phyloP scores from a whole-genome alignment of 169 alveolate species.

The Eimeria maxima region DNA sequence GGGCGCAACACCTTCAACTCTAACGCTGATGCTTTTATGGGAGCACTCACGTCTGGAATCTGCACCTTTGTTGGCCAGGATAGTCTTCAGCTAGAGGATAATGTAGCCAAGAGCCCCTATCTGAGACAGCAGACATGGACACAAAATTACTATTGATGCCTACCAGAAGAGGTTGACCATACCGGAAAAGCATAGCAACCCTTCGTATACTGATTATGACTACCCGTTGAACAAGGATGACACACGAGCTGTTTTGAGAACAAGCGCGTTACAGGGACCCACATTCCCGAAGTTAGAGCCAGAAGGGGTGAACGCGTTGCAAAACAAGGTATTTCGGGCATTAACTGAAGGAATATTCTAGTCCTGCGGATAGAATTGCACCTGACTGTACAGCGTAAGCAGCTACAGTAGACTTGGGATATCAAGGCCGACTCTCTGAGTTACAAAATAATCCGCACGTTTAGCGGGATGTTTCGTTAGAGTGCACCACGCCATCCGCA shows the following conservation, averaged over 20 bases:
- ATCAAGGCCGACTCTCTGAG: neutral
- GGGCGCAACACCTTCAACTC: neutral
- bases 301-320: neutral
- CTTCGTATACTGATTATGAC: neutral
- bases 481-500: neutral
- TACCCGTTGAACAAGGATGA: neutral
- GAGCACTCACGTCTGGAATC: neutral
- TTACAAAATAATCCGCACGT: neutral
- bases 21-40: neutral
- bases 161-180: neutral
- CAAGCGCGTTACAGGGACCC: neutral
- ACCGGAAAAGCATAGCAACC: neutral
- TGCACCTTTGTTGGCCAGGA: neutral
- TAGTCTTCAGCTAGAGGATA: neutral
- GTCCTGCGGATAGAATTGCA: neutral
- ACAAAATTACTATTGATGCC: neutral
- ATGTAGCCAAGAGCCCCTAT: neutral
- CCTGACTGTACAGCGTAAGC: too few species aligned
- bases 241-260: neutral
- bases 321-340: neutral
- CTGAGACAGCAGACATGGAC: neutral
- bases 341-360: neutral
- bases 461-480: neutral
- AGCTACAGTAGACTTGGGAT: neutral
- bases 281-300: neutral